Evolutionary conservation across 345 rosid species (phyloP).

Genomic region (Syzygium aromaticum): DNA sequence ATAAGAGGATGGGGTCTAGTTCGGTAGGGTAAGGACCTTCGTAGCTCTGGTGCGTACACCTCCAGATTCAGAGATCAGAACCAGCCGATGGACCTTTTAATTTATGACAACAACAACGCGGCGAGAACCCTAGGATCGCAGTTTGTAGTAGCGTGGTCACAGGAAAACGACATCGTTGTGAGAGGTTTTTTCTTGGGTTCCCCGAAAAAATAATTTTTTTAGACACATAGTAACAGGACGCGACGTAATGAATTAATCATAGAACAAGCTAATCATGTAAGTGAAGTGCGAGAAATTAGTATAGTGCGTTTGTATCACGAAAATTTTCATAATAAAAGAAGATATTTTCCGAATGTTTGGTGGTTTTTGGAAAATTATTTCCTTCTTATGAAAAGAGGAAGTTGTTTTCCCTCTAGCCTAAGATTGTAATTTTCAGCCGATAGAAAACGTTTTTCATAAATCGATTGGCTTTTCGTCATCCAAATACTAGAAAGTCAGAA

Average conservation of each 20-base stretch:
- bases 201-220: background rate
- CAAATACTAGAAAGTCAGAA: too few species aligned
- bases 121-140: background rate
- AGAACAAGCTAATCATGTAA: background rate
- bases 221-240: background rate
- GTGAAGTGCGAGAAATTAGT: background rate
- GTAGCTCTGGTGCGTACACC: background rate
- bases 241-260: background rate
- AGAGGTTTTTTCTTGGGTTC: background rate
- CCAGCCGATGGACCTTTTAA: background rate
- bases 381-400: too few species aligned
- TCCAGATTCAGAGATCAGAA: background rate
- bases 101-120: background rate
- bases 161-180: background rate
- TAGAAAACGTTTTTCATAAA: too few species aligned
- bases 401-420: too few species aligned
- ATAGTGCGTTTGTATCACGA: too few species aligned
- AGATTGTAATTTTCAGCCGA: too few species aligned
- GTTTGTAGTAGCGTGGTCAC: background rate
- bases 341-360: too few species aligned
- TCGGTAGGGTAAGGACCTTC: background rate
- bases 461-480: too few species aligned
- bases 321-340: too few species aligned
- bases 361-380: too few species aligned
- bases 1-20: background rate